phyloP scores from a whole-genome alignment of 306 rosid species.

The Quercus engelmannii region DNA sequence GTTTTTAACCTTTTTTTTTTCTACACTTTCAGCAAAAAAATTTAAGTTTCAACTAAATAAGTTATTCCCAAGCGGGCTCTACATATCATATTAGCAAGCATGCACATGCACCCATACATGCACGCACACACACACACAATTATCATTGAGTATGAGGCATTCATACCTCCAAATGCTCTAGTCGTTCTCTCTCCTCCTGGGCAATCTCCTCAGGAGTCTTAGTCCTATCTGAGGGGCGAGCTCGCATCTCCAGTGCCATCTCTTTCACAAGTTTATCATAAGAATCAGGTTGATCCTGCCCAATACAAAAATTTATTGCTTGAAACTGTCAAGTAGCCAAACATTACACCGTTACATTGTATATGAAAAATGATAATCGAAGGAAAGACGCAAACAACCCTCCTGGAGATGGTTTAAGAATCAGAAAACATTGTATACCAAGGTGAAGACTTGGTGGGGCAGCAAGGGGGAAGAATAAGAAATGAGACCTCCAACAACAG shows the following conservation, averaged over 20 bases:
- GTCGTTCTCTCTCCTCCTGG: constrained; percentile 81
- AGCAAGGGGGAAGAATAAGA: too few relatives aligned
- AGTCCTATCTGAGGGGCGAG: constrained; percentile 86
- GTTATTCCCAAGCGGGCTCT: too few relatives aligned
- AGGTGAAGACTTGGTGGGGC: neutral
- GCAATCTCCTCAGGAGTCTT: constrained; percentile 92
- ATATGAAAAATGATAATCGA: neutral
- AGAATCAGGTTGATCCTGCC: constrained; percentile 73
- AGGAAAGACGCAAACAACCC: neutral
- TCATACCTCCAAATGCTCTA: constrained; percentile 78
- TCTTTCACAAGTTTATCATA: constrained; percentile 71
- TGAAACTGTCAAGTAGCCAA: neutral
- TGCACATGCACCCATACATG: neutral
- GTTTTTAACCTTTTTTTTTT: too few relatives aligned
- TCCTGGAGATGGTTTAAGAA: neutral
- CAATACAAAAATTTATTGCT: constrained; percentile 17
- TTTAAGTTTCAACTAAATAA: too few relatives aligned
- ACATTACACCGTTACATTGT: neutral
- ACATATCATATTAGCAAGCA: neutral
- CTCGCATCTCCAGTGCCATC: constrained; percentile 80
- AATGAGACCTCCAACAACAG: too few relatives aligned
- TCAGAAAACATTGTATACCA: neutral
- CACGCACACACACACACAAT: neutral
- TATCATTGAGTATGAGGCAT: neutral
- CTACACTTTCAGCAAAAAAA: too few relatives aligned